Percentiles rank a stretch among this genome's conserved stretches.
phyloP scores from a whole-genome alignment of 805 yeast species.

The Schwanniomyces polymorphus region DNA sequence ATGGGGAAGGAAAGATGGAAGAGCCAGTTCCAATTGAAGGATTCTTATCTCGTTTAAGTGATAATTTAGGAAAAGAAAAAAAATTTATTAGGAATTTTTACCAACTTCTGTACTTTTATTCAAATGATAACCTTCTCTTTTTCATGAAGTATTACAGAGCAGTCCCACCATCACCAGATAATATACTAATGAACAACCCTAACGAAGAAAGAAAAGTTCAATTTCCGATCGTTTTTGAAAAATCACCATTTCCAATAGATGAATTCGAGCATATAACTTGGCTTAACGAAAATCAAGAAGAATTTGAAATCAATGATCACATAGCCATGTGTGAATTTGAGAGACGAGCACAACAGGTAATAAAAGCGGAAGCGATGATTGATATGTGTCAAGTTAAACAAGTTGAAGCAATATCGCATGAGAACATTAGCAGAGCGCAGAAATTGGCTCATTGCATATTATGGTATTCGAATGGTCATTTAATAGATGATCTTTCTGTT shows the following conservation, averaged over 20 bases:
- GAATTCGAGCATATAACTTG: constrained; percentile 57
- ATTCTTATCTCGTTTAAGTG: constrained; percentile 58
- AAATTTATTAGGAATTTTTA: constrained; percentile 42
- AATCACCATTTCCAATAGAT: constrained; percentile 57
- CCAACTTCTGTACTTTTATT: constrained; percentile 61
- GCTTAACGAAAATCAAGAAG: constrained; percentile 43
- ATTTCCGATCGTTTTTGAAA: constrained; percentile 41
- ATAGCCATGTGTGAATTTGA: constrained; percentile 65
- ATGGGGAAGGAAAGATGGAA: neutral
- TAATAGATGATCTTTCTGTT: constrained; percentile 25
- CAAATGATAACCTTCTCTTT: constrained; percentile 62
- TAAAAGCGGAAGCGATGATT: constrained; percentile 59
- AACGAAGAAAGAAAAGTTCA: constrained; percentile 2
- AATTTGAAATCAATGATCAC: constrained; percentile 50
- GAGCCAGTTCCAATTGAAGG: constrained; percentile 87
- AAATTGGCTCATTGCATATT: constrained; percentile 23
- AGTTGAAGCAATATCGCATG: constrained; percentile 31
- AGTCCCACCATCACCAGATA: constrained; percentile 58
- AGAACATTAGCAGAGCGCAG: constrained; percentile 21
- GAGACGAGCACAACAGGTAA: constrained; percentile 55
- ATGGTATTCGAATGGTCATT: constrained; percentile 28
- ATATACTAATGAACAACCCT: constrained; percentile 11
- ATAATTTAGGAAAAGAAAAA: constrained; percentile 45
- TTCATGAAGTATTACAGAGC: constrained; percentile 56
- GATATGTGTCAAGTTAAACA: constrained; percentile 54